phyloP scores from a whole-genome alignment of 2,329 filamentous ascomycete species.

The Dactylonectria estremocensis region DNA sequence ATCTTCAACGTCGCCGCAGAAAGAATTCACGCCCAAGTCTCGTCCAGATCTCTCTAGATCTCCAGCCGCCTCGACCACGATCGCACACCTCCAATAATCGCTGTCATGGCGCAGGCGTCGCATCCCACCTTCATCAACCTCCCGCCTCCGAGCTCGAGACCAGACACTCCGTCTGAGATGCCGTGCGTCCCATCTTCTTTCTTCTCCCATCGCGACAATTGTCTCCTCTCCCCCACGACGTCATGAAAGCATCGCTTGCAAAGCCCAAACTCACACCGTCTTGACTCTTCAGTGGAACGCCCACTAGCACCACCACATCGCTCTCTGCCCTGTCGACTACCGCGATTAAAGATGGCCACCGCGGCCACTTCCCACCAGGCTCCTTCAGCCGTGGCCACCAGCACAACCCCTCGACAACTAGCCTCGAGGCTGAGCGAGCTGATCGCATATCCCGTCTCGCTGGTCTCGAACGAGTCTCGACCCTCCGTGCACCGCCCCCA shows the following conservation, averaged over 20 bases:
- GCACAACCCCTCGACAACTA: constrained; percentile 74
- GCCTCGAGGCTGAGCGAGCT: constrained; percentile 90
- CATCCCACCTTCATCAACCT: constrained; percentile 85
- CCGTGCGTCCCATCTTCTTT: constrained; percentile 74
- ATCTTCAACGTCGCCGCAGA: constrained; percentile 1
- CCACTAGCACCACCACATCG: constrained; percentile 92
- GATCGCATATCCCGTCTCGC: constrained; percentile 96
- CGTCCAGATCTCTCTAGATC: background rate
- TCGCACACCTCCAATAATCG: background rate
- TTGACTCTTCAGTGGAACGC: constrained; percentile 78
- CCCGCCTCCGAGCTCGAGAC: constrained; percentile 84
- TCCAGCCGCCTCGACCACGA: constrained; percentile 7
- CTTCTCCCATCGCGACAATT: background rate
- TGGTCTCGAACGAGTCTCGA: constrained; percentile 89
- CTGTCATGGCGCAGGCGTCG: constrained; percentile 58
- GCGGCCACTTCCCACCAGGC: constrained; percentile 78
- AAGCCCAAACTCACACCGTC: constrained; percentile 29
- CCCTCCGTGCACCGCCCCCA: constrained; percentile 72
- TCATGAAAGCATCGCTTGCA: constrained; percentile 15
- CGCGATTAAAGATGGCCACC: constrained; percentile 96
- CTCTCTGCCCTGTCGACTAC: constrained; percentile 93
- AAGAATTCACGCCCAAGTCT: background rate
- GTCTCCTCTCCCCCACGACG: constrained; percentile 9
- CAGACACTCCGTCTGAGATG: constrained; percentile 89
- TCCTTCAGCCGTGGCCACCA: constrained; percentile 70